These are phyloP conservation scores for Leishmania aethiopica DNA, from an alignment of 208 protist species.

Conservation along the genomic window DNA sequence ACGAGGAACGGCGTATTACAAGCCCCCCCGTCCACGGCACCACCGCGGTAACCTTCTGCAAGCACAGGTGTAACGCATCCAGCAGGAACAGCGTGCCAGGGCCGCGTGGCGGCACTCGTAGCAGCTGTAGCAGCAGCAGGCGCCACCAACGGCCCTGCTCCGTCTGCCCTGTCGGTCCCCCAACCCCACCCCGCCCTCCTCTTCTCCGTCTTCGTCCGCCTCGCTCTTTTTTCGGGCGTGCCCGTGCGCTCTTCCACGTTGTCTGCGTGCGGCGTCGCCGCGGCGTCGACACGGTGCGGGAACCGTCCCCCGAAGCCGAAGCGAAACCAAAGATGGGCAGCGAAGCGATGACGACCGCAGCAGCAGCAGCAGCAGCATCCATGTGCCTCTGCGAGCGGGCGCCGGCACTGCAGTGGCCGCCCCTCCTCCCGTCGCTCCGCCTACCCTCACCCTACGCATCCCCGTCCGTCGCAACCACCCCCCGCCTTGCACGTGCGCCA, in stretches of 20 bases:
- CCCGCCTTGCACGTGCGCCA: not conserved
- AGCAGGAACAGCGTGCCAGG: slow-evolving; percentile 5
- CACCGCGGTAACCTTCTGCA: not conserved
- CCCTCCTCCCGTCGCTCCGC: not conserved
- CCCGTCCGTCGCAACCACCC: too few relatives aligned
- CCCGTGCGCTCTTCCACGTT: not conserved
- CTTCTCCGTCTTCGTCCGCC: not conserved
- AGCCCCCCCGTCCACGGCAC: not conserved
- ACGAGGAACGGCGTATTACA: not conserved
- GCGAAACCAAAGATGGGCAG: not conserved
- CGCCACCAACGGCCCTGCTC: not conserved
- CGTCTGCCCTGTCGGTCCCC: not conserved
- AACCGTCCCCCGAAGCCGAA: too few relatives aligned
- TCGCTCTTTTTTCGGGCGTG: not conserved
- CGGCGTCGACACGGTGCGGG: too few relatives aligned
- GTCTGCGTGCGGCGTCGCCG: too few relatives aligned
- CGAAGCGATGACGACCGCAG: not conserved
- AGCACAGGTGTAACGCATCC: slow-evolving; percentile 7
- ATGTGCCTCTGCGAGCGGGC: not conserved
- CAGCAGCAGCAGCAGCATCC: not conserved
- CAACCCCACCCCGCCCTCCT: not conserved
- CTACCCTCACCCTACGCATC: not conserved
- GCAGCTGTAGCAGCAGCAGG: not conserved
- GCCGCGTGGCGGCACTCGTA: not conserved
- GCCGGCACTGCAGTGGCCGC: not conserved